Conservation (phyloP, 2,329 filamentous ascomycete genomes). For the Ophiosphaerella korrae region DNA sequence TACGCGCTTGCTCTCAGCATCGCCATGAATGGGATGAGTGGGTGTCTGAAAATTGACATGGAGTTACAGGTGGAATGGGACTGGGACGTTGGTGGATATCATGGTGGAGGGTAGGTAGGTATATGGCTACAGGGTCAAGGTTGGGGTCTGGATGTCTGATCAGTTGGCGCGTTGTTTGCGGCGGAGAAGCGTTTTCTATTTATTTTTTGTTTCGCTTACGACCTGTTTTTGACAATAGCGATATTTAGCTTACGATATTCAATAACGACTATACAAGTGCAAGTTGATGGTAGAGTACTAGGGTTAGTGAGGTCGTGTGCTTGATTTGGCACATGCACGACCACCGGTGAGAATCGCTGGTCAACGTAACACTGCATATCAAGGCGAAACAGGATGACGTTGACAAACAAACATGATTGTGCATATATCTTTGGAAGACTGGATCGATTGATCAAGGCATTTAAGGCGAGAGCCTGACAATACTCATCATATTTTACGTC, state of each 20-base stretch:
- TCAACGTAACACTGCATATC: not conserved
- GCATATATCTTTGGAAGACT: too few species aligned
- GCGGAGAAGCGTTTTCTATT: slow-evolving; percentile 5
- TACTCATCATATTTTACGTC: too few species aligned
- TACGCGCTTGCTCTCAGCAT: slow-evolving; percentile 2
- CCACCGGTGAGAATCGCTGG: slow-evolving; percentile 6
- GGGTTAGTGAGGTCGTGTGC: not conserved
- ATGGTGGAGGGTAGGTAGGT: slow-evolving; percentile 9
- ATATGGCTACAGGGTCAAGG: not conserved
- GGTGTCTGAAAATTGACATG: slow-evolving; percentile 15
- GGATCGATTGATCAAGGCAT: not conserved
- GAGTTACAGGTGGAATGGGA: slow-evolving; percentile 14
- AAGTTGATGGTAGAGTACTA: too few species aligned
- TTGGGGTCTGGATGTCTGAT: slow-evolving; percentile 9
- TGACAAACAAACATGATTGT: not conserved
- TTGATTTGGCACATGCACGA: not conserved
- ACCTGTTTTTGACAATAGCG: slow-evolving; percentile 32
- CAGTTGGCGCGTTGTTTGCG: slow-evolving; percentile 8
- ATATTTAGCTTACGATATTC: slow-evolving; percentile 36
- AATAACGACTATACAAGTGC: slow-evolving; percentile 20
- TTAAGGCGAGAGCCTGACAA: not conserved
- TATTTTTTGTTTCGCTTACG: slow-evolving; percentile 25
- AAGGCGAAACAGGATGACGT: not conserved
- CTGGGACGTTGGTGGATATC: not conserved
- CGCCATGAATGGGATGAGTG: slow-evolving; percentile 2